Conservation (phyloP, 106 monocot species). For the Iris macrosiphon region DNA sequence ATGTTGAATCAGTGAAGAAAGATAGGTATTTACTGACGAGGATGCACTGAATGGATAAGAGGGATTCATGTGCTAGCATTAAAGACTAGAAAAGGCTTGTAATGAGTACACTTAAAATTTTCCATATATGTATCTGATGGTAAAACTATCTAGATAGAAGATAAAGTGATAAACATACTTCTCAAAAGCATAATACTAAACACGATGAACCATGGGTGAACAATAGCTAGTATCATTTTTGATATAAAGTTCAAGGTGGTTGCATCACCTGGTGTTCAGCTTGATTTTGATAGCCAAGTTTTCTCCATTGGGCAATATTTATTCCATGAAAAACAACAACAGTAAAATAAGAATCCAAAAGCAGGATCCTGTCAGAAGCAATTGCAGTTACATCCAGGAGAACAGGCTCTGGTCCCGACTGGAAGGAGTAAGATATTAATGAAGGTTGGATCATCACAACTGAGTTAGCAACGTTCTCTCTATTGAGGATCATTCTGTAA, state of each 20-base stretch:
- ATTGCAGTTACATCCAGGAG: conserved; percentile 89
- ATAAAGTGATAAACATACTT: no score
- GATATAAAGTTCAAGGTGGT: neutral
- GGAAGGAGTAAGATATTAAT: conserved; percentile 81
- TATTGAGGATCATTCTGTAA: conserved; percentile 79
- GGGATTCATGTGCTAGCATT: no score
- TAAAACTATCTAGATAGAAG: no score
- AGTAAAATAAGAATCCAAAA: conserved; percentile 90
- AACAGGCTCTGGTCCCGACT: conserved; percentile 70
- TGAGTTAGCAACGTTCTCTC: conserved; percentile 83
- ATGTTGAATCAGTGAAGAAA: no score
- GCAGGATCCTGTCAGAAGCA: conserved; percentile 73
- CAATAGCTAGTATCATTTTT: neutral
- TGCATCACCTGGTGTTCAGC: conserved; percentile 67
- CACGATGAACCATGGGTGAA: neutral
- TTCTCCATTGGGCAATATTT: conserved; percentile 93
- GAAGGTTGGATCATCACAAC: conserved; percentile 98
- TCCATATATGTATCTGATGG: no score
- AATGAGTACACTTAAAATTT: no score
- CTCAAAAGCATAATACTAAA: neutral
- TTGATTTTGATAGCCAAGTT: conserved; percentile 89
- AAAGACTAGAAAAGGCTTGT: no score
- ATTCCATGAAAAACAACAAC: conserved; percentile 90
- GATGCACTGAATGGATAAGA: no score
- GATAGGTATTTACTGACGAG: no score